Percentiles rank a stretch among this genome's conserved stretches.
phyloP scores from a whole-genome alignment of 306 rosid genomes.

The Fragaria nilgerrensis region DNA sequence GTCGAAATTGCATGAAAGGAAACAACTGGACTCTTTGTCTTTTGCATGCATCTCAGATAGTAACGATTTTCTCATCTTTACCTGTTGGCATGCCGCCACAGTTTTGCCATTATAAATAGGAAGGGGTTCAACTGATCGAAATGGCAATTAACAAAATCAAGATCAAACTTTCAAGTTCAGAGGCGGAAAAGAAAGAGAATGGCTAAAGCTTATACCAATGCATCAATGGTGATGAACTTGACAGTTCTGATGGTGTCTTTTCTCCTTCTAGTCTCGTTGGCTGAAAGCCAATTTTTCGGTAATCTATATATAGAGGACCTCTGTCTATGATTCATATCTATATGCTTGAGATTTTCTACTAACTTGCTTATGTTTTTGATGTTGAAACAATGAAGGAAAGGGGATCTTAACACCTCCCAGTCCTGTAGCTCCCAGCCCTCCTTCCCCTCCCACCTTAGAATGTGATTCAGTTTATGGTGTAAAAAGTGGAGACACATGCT shows the following conservation, averaged over 20 bases:
- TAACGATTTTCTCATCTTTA: not conserved
- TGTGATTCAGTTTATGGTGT: conserved; percentile 28
- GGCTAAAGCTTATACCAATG: conserved; percentile 16
- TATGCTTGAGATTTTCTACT: not conserved
- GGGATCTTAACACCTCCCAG: not conserved
- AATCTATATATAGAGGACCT: not conserved
- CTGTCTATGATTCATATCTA: not conserved
- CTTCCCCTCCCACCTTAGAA: not conserved
- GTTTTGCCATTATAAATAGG: not conserved
- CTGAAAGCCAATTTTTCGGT: conserved; percentile 2
- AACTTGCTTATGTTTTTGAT: not conserved
- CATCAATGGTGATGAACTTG: conserved; percentile 5
- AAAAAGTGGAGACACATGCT: conserved; percentile 38
- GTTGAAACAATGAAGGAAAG: conserved; percentile 7
- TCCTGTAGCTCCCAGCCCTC: not conserved
- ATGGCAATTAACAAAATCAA: not conserved
- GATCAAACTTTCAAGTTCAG: not conserved
- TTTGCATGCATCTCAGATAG: not conserved
- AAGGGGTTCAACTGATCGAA: not conserved
- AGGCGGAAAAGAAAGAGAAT: not conserved
- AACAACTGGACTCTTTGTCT: conserved; percentile 5
- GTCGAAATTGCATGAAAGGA: not conserved
- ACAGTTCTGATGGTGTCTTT: conserved; percentile 19
- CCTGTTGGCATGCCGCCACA: not conserved
- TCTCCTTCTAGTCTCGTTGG: conserved; percentile 5